Conservation (phyloP, 1,139 yeast genomes). For the Sugiyamaella pinicola region DNA sequence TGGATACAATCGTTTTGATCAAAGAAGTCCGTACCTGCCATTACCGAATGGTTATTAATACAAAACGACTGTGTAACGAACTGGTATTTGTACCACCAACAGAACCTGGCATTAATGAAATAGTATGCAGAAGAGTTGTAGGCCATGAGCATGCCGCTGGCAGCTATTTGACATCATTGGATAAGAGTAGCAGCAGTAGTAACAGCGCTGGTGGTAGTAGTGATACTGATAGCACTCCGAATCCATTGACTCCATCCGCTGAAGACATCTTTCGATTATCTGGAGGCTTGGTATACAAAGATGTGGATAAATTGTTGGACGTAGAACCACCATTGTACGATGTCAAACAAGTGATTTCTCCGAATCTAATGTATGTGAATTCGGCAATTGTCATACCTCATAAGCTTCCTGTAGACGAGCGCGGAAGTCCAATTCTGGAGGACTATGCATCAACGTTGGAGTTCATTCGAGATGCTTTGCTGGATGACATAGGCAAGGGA, state of each 20-base stretch:
- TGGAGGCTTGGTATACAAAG: constrained; percentile 6
- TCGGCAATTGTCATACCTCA: constrained; percentile 12
- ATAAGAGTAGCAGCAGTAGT: neutral
- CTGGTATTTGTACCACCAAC: constrained; percentile 52
- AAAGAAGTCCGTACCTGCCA: constrained; percentile 73
- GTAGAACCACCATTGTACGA: constrained; percentile 7
- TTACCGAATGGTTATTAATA: constrained; percentile 61
- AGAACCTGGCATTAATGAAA: constrained; percentile 46
- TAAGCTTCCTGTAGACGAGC: constrained; percentile 8
- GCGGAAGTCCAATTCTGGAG: constrained; percentile 8
- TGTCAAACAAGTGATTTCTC: neutral
- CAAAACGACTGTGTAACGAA: constrained; percentile 61
- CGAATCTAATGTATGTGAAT: constrained; percentile 10
- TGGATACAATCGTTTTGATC: constrained; percentile 47
- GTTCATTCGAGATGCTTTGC: constrained; percentile 19
- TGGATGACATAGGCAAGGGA: constrained; percentile 24
- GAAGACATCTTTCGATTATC: constrained; percentile 15
- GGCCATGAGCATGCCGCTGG: neutral
- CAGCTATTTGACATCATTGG: neutral
- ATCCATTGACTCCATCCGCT: constrained; percentile 5
- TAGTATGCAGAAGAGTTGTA: constrained; percentile 48
- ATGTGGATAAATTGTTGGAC: constrained; percentile 8
- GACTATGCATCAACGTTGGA: constrained; percentile 14
- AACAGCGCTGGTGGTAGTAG: neutral
- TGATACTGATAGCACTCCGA: neutral